These are phyloP conservation scores for Yamadazyma epiphylla DNA, from an alignment of 1,139 yeast species.

Conservation along the genomic window DNA sequence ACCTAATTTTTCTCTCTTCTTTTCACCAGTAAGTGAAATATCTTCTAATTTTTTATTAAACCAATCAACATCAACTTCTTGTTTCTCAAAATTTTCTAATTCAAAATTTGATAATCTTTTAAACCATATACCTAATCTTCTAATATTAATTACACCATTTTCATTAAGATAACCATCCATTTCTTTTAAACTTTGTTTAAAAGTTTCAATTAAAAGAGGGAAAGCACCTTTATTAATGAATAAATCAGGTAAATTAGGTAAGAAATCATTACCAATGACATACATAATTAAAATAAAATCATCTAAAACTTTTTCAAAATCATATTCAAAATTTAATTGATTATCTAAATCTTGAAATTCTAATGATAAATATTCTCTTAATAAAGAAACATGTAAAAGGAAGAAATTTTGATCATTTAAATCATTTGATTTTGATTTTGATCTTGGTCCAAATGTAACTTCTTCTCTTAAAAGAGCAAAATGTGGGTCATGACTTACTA, in stretches of 20 bases:
- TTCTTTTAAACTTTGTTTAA: slow-evolving; percentile 71
- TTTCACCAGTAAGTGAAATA: slow-evolving; percentile 70
- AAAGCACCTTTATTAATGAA: slow-evolving; percentile 94
- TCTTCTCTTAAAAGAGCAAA: slow-evolving; percentile 94
- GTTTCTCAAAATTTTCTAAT: slow-evolving; percentile 74
- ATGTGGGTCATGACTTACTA: slow-evolving; percentile 96
- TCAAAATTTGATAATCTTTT: slow-evolving; percentile 67
- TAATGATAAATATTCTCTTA: slow-evolving; percentile 85
- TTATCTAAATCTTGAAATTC: slow-evolving; percentile 74
- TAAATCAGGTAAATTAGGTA: slow-evolving; percentile 95
- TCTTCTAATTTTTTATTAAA: slow-evolving; percentile 80
- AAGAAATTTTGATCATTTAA: slow-evolving; percentile 78
- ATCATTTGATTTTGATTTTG: slow-evolving; percentile 38
- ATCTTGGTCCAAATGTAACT: slow-evolving; percentile 75
- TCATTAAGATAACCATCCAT: slow-evolving; percentile 86
- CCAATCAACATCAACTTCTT: slow-evolving; percentile 88
- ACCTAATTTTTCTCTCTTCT: slow-evolving; percentile 63
- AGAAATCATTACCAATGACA: slow-evolving; percentile 96
- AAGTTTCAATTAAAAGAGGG: slow-evolving; percentile 82
- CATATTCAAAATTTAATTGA: slow-evolving; percentile 64
- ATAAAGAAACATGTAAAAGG: slow-evolving; percentile 77
- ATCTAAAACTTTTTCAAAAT: slow-evolving; percentile 86
- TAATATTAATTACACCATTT: slow-evolving; percentile 73
- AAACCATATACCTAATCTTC: slow-evolving; percentile 71
- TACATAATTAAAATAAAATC: slow-evolving; percentile 91